Conservation (phyloP, 1,284 basidiomycete genomes). For the Cutaneotrichosporon sp. region DNA sequence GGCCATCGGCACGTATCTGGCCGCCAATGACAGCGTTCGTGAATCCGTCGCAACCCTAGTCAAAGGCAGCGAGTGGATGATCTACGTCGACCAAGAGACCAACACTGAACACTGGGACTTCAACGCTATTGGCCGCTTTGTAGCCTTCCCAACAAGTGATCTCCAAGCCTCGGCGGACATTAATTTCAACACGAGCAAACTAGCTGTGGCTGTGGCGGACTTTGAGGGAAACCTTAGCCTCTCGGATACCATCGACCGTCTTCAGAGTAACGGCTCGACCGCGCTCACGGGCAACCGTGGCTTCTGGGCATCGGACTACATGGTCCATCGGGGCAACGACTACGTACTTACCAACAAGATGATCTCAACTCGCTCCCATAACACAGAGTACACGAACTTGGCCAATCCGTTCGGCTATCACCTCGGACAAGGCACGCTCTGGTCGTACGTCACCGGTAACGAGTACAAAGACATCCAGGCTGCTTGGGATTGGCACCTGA, state of each 20-base stretch:
- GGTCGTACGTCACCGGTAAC: conserved; percentile 59
- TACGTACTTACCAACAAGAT: conserved; percentile 62
- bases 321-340: conserved; percentile 59
- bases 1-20: conserved; percentile 56
- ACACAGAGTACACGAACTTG: conserved; percentile 61
- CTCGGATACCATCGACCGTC: conserved; percentile 48
- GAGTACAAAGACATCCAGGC: conserved; percentile 66
- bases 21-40: conserved; percentile 49
- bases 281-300: conserved; percentile 58
- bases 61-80: conserved; percentile 61
- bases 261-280: conserved; percentile 44
- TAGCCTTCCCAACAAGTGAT: conserved; percentile 60
- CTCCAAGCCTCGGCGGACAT: conserved; percentile 58
- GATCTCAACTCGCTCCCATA: conserved; percentile 59
- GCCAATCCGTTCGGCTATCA: conserved; percentile 63
- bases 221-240: conserved; percentile 50
- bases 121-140: conserved; percentile 59
- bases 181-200: conserved; percentile 57
- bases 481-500: conserved; percentile 67
- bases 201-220: conserved; percentile 36
- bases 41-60: conserved; percentile 55
- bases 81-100: conserved; percentile 58
- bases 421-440: conserved; percentile 60
- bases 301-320: conserved; percentile 65
- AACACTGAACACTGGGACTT: conserved; percentile 24